Conservation (phyloP, 306 rosid species). For the Prunus armeniaca region DNA sequence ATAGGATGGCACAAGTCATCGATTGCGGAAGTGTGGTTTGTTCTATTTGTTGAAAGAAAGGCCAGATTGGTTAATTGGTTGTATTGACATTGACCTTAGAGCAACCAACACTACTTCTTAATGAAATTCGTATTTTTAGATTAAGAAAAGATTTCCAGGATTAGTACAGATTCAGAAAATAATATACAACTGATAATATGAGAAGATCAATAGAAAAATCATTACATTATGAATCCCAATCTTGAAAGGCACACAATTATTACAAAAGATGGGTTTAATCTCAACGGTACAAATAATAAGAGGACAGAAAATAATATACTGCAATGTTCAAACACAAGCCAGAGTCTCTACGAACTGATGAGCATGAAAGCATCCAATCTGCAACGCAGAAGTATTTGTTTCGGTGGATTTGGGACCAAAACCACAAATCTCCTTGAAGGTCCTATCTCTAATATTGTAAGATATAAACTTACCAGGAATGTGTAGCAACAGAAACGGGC, state of each 20-base stretch:
- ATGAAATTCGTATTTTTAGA: no score
- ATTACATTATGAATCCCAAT: background rate
- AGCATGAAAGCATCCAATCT: slow-evolving; percentile 14
- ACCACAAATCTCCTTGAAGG: slow-evolving; percentile 12
- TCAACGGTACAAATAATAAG: background rate
- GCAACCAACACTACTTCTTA: no score
- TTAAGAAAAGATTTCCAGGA: no score
- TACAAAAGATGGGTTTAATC: background rate
- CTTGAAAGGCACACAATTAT: background rate
- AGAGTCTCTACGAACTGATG: slow-evolving; percentile 20
- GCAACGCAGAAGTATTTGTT: background rate
- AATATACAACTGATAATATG: no score
- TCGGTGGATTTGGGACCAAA: background rate
- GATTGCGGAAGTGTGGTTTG: no score
- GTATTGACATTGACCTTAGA: no score
- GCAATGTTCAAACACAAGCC: slow-evolving; percentile 4
- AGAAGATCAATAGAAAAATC: background rate
- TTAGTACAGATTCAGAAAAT: no score
- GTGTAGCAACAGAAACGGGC: slow-evolving; percentile 20
- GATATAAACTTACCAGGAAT: slow-evolving; percentile 23
- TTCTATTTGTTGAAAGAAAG: no score
- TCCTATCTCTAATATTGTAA: slow-evolving; percentile 13
- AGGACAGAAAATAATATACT: background rate
- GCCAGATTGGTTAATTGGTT: no score
- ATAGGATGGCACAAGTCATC: no score